Percentiles rank a stretch among this genome's conserved stretches.
phyloP scores from a whole-genome alignment of 2,329 filamentous ascomycete species.

The Nannizziopsis barbatae region DNA sequence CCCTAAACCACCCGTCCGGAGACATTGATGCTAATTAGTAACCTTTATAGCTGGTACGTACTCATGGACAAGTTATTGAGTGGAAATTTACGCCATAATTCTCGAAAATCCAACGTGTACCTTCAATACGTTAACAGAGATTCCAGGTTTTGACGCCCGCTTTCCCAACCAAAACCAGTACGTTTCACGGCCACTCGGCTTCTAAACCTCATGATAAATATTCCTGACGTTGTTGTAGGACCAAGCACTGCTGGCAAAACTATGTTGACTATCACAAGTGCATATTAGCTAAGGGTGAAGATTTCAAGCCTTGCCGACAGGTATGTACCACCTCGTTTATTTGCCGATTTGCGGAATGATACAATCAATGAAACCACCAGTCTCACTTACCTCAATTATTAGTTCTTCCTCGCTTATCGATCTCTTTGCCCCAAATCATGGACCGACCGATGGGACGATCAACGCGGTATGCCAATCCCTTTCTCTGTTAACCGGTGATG shows the following conservation, averaged over 20 bases:
- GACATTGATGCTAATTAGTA: conserved; percentile 32
- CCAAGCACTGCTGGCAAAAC: conserved; percentile 99
- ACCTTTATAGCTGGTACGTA: conserved; percentile 39
- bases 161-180: conserved; percentile 87
- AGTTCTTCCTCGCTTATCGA: conserved; percentile 96
- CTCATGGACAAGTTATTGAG: not conserved
- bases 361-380: conserved; percentile 7
- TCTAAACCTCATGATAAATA: not conserved
- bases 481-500: not conserved
- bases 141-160: conserved; percentile 87
- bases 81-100: not conserved
- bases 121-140: conserved; percentile 16
- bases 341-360: not conserved
- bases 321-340: conserved; percentile 41
- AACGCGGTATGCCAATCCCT: conserved; percentile 60
- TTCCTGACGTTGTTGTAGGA: conserved; percentile 31
- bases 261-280: conserved; percentile 99
- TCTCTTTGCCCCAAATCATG: conserved; percentile 94
- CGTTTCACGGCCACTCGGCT: conserved; percentile 16
- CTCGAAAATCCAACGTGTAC: conserved; percentile 19
- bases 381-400: conserved; percentile 8
- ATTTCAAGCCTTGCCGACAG: conserved; percentile 94
- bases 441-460: conserved; percentile 92
- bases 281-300: conserved; percentile 95
- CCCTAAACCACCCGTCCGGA: not conserved